A percentile compares a stretch with the other conserved stretches of the same genome.
Evolutionary conservation across 1,284 basidiomycete species (phyloP).

Genomic region (Apiotrichum sp.): DNA sequence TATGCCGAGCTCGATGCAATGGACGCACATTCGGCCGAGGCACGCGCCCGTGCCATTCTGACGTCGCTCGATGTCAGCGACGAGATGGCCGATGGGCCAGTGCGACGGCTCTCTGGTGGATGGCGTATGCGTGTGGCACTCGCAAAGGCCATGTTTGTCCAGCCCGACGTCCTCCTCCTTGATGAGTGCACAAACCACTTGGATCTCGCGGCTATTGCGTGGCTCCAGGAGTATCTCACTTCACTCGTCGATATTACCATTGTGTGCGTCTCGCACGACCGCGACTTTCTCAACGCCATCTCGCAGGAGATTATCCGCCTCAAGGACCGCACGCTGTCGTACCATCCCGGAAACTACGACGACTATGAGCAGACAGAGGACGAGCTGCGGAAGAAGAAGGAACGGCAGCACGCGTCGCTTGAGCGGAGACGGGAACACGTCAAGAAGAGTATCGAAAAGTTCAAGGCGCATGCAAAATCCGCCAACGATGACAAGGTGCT

Average conservation of each 20-base stretch:
- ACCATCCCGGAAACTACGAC: constrained; percentile 36
- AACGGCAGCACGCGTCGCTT: constrained; percentile 54
- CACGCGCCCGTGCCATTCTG: constrained; percentile 55
- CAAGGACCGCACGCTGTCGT: constrained; percentile 54
- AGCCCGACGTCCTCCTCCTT: constrained; percentile 48
- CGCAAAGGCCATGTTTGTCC: constrained; percentile 48
- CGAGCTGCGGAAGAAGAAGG: constrained; percentile 48
- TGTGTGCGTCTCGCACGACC: constrained; percentile 63
- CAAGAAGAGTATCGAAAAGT: constrained; percentile 13
- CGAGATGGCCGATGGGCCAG: constrained; percentile 52
- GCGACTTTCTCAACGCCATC: constrained; percentile 60
- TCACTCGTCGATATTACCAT: constrained; percentile 50
- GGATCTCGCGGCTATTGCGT: constrained; percentile 46
- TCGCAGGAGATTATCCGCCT: constrained; percentile 64
- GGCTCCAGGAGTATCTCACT: constrained; percentile 55
- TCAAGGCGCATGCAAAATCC: constrained; percentile 14
- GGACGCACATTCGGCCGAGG: constrained; percentile 51
- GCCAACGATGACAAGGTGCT: constrained; percentile 16
- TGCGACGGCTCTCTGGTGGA: constrained; percentile 58
- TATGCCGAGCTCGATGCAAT: constrained; percentile 31
- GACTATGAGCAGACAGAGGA: constrained; percentile 17
- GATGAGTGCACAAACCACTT: constrained; percentile 51
- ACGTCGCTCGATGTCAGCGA: constrained; percentile 57
- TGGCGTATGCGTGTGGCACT: constrained; percentile 60
- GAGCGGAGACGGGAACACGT: constrained; percentile 55